Percentiles rank a stretch among this genome's conserved stretches.
Evolutionary conservation across 805 yeast species (phyloP).

Genomic region (Candida schatavii): DNA sequence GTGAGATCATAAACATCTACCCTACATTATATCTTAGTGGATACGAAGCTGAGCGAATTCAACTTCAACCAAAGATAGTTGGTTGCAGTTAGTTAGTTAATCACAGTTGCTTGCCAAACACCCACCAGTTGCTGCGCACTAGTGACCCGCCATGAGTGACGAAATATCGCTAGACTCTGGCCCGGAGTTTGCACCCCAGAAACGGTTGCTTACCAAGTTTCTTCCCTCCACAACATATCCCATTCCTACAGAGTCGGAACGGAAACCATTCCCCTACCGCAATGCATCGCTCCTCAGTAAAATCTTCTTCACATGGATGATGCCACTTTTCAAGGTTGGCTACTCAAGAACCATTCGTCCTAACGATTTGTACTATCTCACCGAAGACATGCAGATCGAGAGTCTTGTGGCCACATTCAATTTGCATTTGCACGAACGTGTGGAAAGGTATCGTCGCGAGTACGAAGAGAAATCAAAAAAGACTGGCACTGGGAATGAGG

Average conservation of each 20-base stretch:
- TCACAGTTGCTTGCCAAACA: no score
- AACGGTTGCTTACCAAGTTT: not conserved
- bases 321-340: constrained; percentile 55
- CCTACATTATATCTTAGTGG: no score
- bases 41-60: no score
- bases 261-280: constrained; percentile 39
- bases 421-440: constrained; percentile 31
- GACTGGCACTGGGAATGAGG: not conserved
- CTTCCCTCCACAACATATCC: constrained; percentile 15
- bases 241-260: constrained; percentile 44
- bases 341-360: constrained; percentile 62
- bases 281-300: constrained; percentile 32
- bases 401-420: constrained; percentile 6
- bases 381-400: constrained; percentile 21
- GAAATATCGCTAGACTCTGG: not conserved
- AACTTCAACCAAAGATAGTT: no score
- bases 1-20: no score
- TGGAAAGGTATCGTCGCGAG: constrained; percentile 24
- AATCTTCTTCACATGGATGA: constrained; percentile 59
- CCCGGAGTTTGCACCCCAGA: constrained; percentile 3
- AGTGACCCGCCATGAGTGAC: not conserved
- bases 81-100: no score
- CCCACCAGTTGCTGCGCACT: not conserved
- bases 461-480: not conserved
- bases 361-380: constrained; percentile 45